Conservation (phyloP, 2,329 filamentous ascomycete genomes). For the Aurifilum marmelostoma region DNA sequence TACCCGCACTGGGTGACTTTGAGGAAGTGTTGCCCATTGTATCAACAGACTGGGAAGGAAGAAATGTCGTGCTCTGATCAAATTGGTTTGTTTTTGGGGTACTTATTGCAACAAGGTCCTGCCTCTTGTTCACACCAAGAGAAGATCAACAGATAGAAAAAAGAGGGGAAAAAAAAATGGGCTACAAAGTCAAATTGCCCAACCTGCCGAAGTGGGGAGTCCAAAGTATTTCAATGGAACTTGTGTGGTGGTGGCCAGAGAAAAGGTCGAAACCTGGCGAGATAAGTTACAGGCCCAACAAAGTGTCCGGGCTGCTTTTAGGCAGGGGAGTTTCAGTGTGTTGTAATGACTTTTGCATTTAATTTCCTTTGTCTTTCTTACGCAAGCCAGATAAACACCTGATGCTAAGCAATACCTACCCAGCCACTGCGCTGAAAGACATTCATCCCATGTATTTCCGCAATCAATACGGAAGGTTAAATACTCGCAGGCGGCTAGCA, state of each 20-base stretch:
- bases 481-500: not conserved
- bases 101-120: not conserved
- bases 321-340: conserved; percentile 1
- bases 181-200: not conserved
- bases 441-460: no score
- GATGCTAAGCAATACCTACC: not conserved
- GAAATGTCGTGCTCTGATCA: not conserved
- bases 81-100: not conserved
- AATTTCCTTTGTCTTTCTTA: not conserved
- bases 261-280: not conserved
- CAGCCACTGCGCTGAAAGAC: not conserved
- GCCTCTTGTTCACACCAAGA: not conserved
- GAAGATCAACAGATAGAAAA: not conserved
- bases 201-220: not conserved
- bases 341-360: not conserved
- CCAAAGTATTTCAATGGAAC: not conserved
- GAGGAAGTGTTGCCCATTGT: conserved; percentile 12
- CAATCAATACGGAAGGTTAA: no score
- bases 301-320: not conserved
- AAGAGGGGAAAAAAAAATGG: not conserved
- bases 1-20: not conserved
- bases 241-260: not conserved
- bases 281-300: not conserved
- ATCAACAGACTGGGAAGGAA: not conserved
- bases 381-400: not conserved